Evolutionary conservation across 768 basidiomycete genomes (phyloP).

Genomic region (Suillus decipiens): DNA sequence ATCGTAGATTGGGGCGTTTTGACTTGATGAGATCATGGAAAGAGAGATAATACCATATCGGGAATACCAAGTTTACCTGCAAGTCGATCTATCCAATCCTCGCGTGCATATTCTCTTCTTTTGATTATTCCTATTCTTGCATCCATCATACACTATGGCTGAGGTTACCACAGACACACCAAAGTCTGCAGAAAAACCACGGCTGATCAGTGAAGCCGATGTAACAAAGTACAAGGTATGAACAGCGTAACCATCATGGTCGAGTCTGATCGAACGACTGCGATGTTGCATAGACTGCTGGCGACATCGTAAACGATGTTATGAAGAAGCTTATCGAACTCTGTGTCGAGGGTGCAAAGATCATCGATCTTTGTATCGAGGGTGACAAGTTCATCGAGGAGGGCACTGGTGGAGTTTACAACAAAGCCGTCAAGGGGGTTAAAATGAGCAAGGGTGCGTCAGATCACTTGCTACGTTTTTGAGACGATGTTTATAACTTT

Average conservation of each 20-base stretch:
- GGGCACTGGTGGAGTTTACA: constrained; percentile 83
- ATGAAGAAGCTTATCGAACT: constrained; percentile 83
- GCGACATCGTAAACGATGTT: constrained; percentile 84
- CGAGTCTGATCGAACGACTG: background rate
- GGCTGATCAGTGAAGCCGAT: constrained; percentile 67
- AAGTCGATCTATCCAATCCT: constrained; percentile 12
- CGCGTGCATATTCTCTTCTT: constrained; percentile 8
- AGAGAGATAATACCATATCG: constrained; percentile 26
- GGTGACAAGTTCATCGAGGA: constrained; percentile 93
- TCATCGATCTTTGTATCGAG: constrained; percentile 88
- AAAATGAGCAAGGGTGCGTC: constrained; percentile 83
- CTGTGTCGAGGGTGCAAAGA: constrained; percentile 78
- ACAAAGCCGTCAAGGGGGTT: constrained; percentile 86
- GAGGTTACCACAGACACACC: constrained; percentile 51
- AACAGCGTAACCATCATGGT: constrained; percentile 6
- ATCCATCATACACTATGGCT: constrained; percentile 47
- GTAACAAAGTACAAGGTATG: constrained; percentile 86
- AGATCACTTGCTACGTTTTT: background rate
- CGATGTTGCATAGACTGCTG: constrained; percentile 62
- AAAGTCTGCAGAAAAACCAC: constrained; percentile 49
- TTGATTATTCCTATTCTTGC: constrained; percentile 10
- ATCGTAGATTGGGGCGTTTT: background rate
- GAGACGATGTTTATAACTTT: background rate
- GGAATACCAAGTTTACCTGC: constrained; percentile 16
- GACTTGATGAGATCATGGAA: background rate